Evolutionary conservation across 164 flowering plant species (phyloP).

Genomic region (Vitis cinerea): DNA sequence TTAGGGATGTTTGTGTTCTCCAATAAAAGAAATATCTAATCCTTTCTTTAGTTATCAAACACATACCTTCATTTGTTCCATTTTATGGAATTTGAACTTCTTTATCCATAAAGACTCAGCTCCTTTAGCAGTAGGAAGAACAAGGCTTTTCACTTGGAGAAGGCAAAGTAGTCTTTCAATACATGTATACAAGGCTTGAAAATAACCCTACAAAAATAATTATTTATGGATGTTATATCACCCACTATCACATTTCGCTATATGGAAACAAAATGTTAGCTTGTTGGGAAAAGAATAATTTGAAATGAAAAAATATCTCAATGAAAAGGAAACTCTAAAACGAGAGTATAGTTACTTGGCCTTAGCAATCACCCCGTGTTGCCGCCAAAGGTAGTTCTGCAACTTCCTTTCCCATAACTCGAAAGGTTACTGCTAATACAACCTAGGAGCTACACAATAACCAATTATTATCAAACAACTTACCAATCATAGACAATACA

Average conservation of each 20-base stretch:
- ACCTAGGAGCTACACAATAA: slow-evolving; percentile 38
- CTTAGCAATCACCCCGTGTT: slow-evolving; percentile 38
- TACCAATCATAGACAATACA: not conserved
- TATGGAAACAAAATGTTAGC: no score
- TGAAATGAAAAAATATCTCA: not conserved
- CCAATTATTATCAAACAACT: not conserved
- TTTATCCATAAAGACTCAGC: slow-evolving; percentile 62
- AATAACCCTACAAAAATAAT: slow-evolving; percentile 53
- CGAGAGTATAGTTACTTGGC: slow-evolving; percentile 31
- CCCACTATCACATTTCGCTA: not conserved
- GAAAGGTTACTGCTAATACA: slow-evolving; percentile 50
- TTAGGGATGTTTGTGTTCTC: no score
- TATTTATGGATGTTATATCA: not conserved
- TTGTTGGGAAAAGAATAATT: no score
- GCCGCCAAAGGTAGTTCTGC: slow-evolving; percentile 76
- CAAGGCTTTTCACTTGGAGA: slow-evolving; percentile 41
- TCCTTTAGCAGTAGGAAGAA: slow-evolving; percentile 60
- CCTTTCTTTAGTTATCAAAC: no score
- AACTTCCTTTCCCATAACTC: slow-evolving; percentile 49
- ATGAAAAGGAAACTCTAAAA: not conserved
- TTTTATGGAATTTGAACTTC: slow-evolving; percentile 44
- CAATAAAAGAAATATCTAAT: no score
- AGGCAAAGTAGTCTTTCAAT: slow-evolving; percentile 30
- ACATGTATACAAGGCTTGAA: slow-evolving; percentile 50
- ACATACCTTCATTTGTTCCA: slow-evolving; percentile 40